Evolutionary conservation across 176 grass and related monocot genomes (phyloP).

Genomic region (Juncus effusus): DNA sequence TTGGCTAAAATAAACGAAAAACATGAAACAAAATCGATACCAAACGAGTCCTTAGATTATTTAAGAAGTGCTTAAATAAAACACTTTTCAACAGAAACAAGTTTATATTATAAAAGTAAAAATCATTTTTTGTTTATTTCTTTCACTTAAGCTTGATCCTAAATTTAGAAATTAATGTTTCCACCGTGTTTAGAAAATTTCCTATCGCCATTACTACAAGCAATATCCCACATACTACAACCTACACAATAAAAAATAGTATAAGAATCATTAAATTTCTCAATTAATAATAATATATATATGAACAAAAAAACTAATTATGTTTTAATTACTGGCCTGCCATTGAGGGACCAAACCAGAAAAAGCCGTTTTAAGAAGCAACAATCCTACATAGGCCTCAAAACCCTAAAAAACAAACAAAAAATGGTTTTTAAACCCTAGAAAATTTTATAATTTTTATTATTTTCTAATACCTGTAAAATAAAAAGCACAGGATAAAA

Average conservation of each 20-base stretch:
- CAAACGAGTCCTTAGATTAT: no score
- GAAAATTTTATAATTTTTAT: no score
- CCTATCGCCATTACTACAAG: slow-evolving; percentile 89
- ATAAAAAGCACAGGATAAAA: slow-evolving; percentile 81
- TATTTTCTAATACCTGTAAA: slow-evolving; percentile 57
- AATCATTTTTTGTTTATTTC: slow-evolving; percentile 15
- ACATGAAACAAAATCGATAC: no score
- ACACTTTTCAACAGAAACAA: no score
- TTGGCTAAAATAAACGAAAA: no score
- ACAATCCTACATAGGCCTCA: slow-evolving; percentile 76
- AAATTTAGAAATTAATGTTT: slow-evolving; percentile 71
- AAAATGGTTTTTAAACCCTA: no score
- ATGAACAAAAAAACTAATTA: slow-evolving; percentile 5
- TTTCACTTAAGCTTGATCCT: slow-evolving; percentile 84
- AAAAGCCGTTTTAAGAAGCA: slow-evolving; percentile 74
- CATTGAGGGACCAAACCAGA: slow-evolving; percentile 59
- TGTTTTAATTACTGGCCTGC: slow-evolving; percentile 53
- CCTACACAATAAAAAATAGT: slow-evolving; percentile 30
- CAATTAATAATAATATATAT: background rate
- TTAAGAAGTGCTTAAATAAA: no score
- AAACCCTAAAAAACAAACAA: slow-evolving; percentile 51
- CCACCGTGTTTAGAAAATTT: slow-evolving; percentile 82
- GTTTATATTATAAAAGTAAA: no score
- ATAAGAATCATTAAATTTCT: slow-evolving; percentile 2
- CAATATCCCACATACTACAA: slow-evolving; percentile 72